These are phyloP conservation scores for Parastagonospora nodorum DNA, from an alignment of 2,329 filamentous ascomycete genomes.

Conservation along the genomic window DNA sequence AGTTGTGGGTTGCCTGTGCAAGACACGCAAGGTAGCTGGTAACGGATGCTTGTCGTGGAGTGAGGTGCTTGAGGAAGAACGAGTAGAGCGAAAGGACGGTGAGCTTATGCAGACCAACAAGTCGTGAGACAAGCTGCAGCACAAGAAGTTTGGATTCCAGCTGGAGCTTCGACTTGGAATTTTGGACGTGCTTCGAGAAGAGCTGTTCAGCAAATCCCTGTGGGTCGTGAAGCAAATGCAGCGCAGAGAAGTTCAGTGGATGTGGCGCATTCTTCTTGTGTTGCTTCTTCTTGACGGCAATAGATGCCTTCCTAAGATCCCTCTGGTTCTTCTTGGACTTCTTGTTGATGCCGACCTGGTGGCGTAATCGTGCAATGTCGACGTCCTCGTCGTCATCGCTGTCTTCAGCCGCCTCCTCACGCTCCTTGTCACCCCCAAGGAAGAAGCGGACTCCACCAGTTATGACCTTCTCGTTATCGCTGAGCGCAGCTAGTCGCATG, in stretches of 20 bases:
- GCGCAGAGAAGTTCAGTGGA: slow-evolving; percentile 90
- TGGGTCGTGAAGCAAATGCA: slow-evolving; percentile 88
- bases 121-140: slow-evolving; percentile 84
- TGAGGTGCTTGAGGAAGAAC: slow-evolving; percentile 90
- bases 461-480: slow-evolving; percentile 92
- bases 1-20: slow-evolving; percentile 86
- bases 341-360: slow-evolving; percentile 92
- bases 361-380: slow-evolving; percentile 80
- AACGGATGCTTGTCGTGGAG: slow-evolving; percentile 84
- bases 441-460: slow-evolving; percentile 91
- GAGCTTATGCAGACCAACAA: slow-evolving; percentile 91
- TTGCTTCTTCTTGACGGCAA: slow-evolving; percentile 78
- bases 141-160: slow-evolving; percentile 90
- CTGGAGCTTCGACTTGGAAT: slow-evolving; percentile 80
- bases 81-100: slow-evolving; percentile 91
- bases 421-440: slow-evolving; percentile 91
- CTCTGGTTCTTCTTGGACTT: slow-evolving; percentile 89
- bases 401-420: slow-evolving; percentile 84
- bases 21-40: slow-evolving; percentile 92
- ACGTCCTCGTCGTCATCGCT: slow-evolving; percentile 74
- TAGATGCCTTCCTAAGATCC: slow-evolving; percentile 77
- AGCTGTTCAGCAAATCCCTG: slow-evolving; percentile 90
- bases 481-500: slow-evolving; percentile 91
- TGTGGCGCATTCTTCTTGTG: slow-evolving; percentile 87
- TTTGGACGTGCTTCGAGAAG: slow-evolving; percentile 90